Conservation (phyloP, 495 filamentous ascomycete genomes). For the Tuber borchii region DNA sequence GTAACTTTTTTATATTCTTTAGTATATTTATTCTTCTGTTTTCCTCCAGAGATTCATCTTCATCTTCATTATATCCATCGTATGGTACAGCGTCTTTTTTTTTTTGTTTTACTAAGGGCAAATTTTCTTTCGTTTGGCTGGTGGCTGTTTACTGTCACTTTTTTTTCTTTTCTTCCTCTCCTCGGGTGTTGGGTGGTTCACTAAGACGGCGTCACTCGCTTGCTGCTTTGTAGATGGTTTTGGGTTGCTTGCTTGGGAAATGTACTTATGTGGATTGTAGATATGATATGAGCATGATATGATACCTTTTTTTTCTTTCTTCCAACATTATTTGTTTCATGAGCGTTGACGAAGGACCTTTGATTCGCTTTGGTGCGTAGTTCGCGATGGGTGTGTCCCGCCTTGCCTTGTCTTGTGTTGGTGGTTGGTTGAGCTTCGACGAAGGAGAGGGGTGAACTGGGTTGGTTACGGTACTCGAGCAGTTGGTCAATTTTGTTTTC, state of each 20-base stretch:
- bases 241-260: neutral
- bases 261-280: neutral
- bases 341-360: neutral
- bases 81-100: neutral
- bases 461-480: too few species aligned
- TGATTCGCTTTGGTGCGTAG: neutral
- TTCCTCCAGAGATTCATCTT: neutral
- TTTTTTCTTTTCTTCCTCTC: neutral
- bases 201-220: neutral
- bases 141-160: neutral
- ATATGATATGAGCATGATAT: neutral
- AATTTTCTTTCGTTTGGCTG: neutral
- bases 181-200: neutral
- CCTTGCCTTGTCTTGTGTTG: neutral
- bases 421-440: too few species aligned
- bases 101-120: neutral
- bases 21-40: constrained; percentile 4
- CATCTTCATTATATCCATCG: neutral
- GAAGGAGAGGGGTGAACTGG: too few species aligned
- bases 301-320: neutral
- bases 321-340: neutral
- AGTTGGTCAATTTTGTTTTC: too few species aligned
- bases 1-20: constrained; percentile 6
- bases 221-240: constrained; percentile 1
- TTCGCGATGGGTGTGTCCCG: neutral